Conservation (phyloP, 257 asterid genomes). For the Solanum sitiens region DNA sequence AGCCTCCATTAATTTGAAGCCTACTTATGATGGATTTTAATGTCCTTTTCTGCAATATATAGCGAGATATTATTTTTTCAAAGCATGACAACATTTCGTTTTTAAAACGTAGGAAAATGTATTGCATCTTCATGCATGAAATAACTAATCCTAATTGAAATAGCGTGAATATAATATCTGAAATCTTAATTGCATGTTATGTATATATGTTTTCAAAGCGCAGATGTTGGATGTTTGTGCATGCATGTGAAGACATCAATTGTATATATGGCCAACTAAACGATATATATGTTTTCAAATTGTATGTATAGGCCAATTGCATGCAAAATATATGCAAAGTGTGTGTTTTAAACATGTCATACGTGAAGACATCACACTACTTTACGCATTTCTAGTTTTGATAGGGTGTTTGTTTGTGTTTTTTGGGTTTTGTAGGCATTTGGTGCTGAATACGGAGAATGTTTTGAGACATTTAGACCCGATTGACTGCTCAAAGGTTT, state of each 20-base stretch:
- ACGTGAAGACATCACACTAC: no score
- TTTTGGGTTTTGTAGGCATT: constrained; percentile 42
- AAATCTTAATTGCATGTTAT: neutral
- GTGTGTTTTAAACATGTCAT: neutral
- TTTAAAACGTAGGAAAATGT: neutral
- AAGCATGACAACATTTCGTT: no score
- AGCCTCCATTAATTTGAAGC: neutral
- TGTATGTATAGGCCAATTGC: neutral
- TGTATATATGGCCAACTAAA: neutral
- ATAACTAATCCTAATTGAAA: no score
- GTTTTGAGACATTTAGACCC: constrained; percentile 91
- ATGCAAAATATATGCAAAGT: neutral
- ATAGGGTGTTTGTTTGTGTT: neutral
- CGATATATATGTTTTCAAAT: no score
- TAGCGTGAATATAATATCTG: no score
- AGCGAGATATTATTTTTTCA: no score
- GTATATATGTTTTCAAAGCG: neutral
- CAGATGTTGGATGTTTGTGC: neutral
- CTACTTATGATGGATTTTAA: no score
- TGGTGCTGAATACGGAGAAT: constrained; percentile 99
- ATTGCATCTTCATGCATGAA: neutral
- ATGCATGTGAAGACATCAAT: neutral
- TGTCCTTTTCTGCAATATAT: neutral
- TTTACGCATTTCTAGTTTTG: no score
- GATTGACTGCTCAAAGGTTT: constrained; percentile 72